Conservation (phyloP, 306 rosid species). For the Myrica gale region DNA sequence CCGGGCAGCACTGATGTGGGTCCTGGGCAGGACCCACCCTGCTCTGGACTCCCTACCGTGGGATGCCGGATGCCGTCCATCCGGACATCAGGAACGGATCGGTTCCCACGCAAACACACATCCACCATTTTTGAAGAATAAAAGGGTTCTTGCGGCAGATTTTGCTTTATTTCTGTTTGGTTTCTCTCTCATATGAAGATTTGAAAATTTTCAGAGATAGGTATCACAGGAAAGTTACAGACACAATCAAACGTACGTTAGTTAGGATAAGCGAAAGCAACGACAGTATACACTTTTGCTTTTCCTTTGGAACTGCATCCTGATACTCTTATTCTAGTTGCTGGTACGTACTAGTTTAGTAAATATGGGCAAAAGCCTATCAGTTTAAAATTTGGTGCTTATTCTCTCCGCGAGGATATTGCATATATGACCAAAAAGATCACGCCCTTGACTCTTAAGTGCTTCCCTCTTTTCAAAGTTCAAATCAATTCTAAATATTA, state of each 20-base stretch:
- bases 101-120: slow-evolving; percentile 55
- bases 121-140: slow-evolving; percentile 51
- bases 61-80: no score
- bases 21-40: no score
- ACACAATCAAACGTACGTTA: slow-evolving; percentile 40
- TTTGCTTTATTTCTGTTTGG: slow-evolving; percentile 55
- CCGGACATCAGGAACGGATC: no score
- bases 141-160: slow-evolving; percentile 66
- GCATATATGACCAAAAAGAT: slow-evolving; percentile 37
- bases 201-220: background rate
- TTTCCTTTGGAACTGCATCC: slow-evolving; percentile 24
- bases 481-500: slow-evolving; percentile 9
- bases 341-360: background rate
- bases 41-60: no score
- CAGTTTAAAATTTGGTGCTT: slow-evolving; percentile 16
- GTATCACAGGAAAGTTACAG: slow-evolving; percentile 43
- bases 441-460: slow-evolving; percentile 25
- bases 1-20: no score
- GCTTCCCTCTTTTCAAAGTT: slow-evolving; percentile 33
- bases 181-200: slow-evolving; percentile 26
- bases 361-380: background rate
- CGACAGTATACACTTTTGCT: slow-evolving; percentile 25
- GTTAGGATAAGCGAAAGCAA: slow-evolving; percentile 40
- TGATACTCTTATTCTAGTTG: background rate
- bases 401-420: slow-evolving; percentile 33